Conservation (phyloP, 2,329 filamentous ascomycete species). For the Plenodomus tracheiphilus region DNA sequence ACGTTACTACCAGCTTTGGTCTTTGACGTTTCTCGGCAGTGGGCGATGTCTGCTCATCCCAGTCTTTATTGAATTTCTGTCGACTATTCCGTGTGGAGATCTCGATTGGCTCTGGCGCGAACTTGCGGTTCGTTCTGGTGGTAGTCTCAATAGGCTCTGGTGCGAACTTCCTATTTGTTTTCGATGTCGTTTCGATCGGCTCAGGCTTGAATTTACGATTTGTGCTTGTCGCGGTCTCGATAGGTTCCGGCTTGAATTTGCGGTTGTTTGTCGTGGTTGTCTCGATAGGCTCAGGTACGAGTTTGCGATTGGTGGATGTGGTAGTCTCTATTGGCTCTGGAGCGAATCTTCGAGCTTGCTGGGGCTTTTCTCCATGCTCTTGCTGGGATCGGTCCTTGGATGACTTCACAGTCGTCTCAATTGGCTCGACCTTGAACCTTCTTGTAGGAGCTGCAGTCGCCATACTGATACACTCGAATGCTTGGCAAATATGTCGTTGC, state of each 20-base stretch:
- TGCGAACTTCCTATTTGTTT: constrained; percentile 57
- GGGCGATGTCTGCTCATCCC: constrained; percentile 26
- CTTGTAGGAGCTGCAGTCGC: constrained; percentile 35
- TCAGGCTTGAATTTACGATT: constrained; percentile 53
- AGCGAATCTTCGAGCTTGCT: constrained; percentile 33
- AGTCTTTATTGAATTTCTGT: constrained; percentile 32
- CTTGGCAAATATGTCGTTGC: constrained; percentile 7
- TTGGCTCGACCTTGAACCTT: constrained; percentile 44
- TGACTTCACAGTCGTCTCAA: constrained; percentile 40
- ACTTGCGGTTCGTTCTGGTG: constrained; percentile 55
- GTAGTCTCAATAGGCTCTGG: constrained; percentile 75
- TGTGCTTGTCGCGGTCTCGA: constrained; percentile 65
- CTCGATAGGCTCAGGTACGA: constrained; percentile 41
- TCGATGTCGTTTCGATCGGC: constrained; percentile 44
- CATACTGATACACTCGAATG: constrained; percentile 22
- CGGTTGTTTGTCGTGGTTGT: constrained; percentile 35
- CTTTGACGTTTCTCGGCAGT: constrained; percentile 30
- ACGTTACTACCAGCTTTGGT: constrained; percentile 5
- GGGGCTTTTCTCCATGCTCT: constrained; percentile 34
- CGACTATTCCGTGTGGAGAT: constrained; percentile 33
- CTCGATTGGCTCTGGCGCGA: constrained; percentile 44
- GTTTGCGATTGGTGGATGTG: constrained; percentile 29
- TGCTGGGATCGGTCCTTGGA: constrained; percentile 70
- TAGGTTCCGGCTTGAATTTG: constrained; percentile 60
- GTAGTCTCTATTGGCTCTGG: constrained; percentile 44